Percentiles rank a stretch among this genome's conserved stretches.
Evolutionary conservation across 345 rosid species (phyloP).

Genomic region (Moringa oleifera): DNA sequence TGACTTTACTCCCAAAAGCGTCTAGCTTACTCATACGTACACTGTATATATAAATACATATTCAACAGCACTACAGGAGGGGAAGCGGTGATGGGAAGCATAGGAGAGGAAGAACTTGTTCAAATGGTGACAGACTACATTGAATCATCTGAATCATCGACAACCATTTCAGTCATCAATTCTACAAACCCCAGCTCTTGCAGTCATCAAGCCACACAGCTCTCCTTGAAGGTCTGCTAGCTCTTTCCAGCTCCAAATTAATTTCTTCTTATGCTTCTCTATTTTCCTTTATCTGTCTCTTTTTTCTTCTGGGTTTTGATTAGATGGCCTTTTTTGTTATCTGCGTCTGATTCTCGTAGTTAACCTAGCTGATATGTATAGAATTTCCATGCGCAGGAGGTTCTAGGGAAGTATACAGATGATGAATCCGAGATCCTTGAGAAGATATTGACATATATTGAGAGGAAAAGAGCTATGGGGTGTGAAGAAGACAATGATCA

Average conservation of each 20-base stretch:
- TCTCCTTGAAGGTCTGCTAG: slow-evolving; percentile 26
- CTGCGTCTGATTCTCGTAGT: too few species aligned
- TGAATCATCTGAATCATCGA: slow-evolving; percentile 28
- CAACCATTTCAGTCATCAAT: neutral
- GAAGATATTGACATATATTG: slow-evolving; percentile 22
- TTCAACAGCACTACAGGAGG: too few species aligned
- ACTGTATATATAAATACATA: too few species aligned
- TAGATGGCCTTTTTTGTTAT: neutral
- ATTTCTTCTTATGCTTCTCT: neutral
- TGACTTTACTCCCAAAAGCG: too few species aligned
- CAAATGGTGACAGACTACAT: slow-evolving; percentile 46
- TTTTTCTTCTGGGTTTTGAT: neutral
- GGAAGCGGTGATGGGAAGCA: slow-evolving; percentile 25
- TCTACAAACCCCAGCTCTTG: slow-evolving; percentile 4
- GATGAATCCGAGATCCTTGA: slow-evolving; percentile 29
- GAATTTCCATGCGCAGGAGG: slow-evolving; percentile 19
- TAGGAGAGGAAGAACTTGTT: slow-evolving; percentile 41
- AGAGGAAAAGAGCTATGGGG: slow-evolving; percentile 12
- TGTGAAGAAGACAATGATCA: slow-evolving; percentile 29
- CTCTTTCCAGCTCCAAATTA: neutral
- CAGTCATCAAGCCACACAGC: slow-evolving; percentile 11
- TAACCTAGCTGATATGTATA: too few species aligned
- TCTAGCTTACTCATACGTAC: too few species aligned
- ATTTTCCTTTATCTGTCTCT: neutral
- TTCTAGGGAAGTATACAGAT: slow-evolving; percentile 23